Base-by-base conservation (phyloP, 2,329 filamentous ascomycete species). In the Pezicula neosporulosa region DNA sequence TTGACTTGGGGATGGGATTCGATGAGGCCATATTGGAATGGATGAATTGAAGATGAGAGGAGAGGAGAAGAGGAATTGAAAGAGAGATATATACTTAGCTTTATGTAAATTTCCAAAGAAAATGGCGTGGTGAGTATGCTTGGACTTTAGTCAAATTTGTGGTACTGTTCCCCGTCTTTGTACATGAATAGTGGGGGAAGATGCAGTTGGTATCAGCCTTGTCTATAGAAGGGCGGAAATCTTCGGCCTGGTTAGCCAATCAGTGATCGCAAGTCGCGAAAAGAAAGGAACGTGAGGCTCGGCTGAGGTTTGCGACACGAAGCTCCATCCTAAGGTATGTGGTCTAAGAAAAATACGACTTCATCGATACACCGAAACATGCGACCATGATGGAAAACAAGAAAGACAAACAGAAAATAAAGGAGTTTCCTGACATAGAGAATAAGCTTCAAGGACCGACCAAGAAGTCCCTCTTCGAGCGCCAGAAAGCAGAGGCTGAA, bases 401-500 rank as follows among this genome's bases (percentile, higher is more conserved):
- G 24, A 48, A 42, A 9, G 52, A 60, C 39, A 67, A 65, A 13
- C 30, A 33, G 52, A 64, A 66, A 48, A 60, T 68, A 30, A 45
- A 52, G 21, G 63, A 66, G 49, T 92, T 93, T 63, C 86, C 89
- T 13, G 82, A 90, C 62, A 77, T 89, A 53, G 82, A 86, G 51
- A 80, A 85, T 47, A 96, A 95, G 70, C 83, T 94, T 47, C 82
- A 87, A 50, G 89, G 89, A 45, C 84, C 89, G 0, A 80, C 85
- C 55, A 94, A 92, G 70, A 89, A 94, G 66, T 95, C 90, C 18
- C 79, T 87, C 24, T 96, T 95, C 67, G 92, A 96, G 72, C 86
- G 86, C 61, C 89, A 95, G 68, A 90, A 89, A 68, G 89, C 89
- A 53, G 90, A 96, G 67, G 89, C 89, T 51, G 90, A 96, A 74